Base-by-base conservation (phyloP, 352 stramenopile species). In the Phytophthora tubulina region DNA sequence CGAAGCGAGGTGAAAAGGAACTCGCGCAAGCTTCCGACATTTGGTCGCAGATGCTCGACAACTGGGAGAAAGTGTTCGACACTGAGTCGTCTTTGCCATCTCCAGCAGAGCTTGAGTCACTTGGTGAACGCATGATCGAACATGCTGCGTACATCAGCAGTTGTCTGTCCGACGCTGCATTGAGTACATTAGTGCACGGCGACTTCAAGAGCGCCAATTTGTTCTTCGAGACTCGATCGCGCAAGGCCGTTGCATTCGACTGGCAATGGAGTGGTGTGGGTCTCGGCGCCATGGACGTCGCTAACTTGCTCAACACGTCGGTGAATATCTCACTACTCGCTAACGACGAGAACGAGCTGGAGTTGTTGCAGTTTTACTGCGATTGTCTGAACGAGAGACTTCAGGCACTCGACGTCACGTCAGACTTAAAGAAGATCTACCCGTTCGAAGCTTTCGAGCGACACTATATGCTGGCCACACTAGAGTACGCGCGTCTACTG, bases 151-250 rank as follows among this genome's bases (percentile, higher is more conserved):
- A 87, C 64, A 80, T 93, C 55, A 88, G 69, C 57, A 50, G 54
- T 0, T 67, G 86, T 36, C 71, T 93, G 15, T 76, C 76, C 8
- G 70, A 42, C 27, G 6, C 39, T 10, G 32, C n/a, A 8, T 66
- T 83, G 31, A 69, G 70, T 33, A 90, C 82, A 4, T 50, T 93
- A 21, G 68, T 93, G 6, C 85, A 93, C 49, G 85, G 85, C 15
- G 85, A 93, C 59, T 89, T 85, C 67, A 93, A 93, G 74, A 89
- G 79, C 32, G 82, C 80, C 53, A 93, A 93, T 52, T 59, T 93
- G 8, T 91, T 91, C 57, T 93, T 93, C 48, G 51, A 90, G 14
- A 38, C 70, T 0, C 41, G 65, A 32, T 75, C 80, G 8, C 72
- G 78, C 5, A 55, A 80, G 14, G 84, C 85, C 13, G 77, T 88